These are phyloP conservation scores for Trichoderma atrobrunneum DNA, from an alignment of 2,329 filamentous ascomycete genomes.

Conservation along the genomic window DNA sequence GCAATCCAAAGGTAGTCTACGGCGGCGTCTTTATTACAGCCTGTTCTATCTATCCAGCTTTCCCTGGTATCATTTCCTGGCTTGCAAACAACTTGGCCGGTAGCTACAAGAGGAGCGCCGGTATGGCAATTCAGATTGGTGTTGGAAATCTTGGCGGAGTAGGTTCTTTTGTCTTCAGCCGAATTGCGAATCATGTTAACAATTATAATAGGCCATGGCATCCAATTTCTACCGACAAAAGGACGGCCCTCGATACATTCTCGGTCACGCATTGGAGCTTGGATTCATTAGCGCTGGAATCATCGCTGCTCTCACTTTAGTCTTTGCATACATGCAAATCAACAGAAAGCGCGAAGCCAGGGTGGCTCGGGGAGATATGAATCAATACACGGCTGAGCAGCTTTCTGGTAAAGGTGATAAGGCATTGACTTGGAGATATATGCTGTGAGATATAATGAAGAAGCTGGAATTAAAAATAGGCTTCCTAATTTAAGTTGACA, in stretches of 20 bases:
- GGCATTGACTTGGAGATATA: background rate
- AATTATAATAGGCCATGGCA: conserved; percentile 54
- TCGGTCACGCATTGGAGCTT: conserved; percentile 51
- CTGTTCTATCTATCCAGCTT: conserved; percentile 74
- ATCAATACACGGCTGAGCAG: background rate
- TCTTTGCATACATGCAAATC: conserved; percentile 31
- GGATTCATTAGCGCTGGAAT: conserved; percentile 48
- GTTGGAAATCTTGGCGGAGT: conserved; percentile 56
- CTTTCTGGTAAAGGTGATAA: background rate
- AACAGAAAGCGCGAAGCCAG: background rate
- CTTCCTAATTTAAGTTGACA: background rate
- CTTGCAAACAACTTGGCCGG: conserved; percentile 72
- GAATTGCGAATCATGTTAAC: background rate
- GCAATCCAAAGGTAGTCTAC: conserved; percentile 62
- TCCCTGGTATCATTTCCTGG: conserved; percentile 78
- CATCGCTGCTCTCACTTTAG: conserved; percentile 42
- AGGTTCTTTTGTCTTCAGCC: conserved; percentile 23
- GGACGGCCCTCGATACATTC: conserved; percentile 48
- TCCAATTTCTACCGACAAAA: conserved; percentile 65
- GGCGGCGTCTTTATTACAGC: conserved; percentile 74
- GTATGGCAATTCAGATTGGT: conserved; percentile 64
- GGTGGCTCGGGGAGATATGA: background rate
- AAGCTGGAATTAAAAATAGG: background rate
- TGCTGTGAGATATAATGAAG: background rate
- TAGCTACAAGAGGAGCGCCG: conserved; percentile 60